Evolutionary conservation across 768 basidiomycete genomes (phyloP).

Genomic region (Ephemerocybe angulata): DNA sequence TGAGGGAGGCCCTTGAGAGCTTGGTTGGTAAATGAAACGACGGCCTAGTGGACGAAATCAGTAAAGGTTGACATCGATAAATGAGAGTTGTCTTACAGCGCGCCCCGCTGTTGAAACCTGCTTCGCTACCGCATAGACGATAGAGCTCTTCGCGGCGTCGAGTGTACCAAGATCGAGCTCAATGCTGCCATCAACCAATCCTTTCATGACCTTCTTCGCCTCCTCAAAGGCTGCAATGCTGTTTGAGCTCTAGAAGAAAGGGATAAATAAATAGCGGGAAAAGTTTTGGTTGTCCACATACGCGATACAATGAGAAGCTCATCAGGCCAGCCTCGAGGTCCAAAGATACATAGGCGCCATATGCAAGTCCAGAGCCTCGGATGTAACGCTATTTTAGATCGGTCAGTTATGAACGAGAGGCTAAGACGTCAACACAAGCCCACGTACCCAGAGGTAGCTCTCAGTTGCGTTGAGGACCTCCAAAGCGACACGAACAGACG

Average conservation of each 20-base stretch:
- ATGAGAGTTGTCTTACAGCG: slow-evolving; percentile 55
- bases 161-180: slow-evolving; percentile 74
- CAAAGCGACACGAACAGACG: slow-evolving; percentile 78
- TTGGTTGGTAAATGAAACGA: slow-evolving; percentile 84
- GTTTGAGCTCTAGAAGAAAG: slow-evolving; percentile 63
- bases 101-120: slow-evolving; percentile 81
- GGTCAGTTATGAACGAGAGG: slow-evolving; percentile 6
- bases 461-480: slow-evolving; percentile 92
- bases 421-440: neutral
- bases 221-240: slow-evolving; percentile 77
- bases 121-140: slow-evolving; percentile 80
- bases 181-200: slow-evolving; percentile 83
- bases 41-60: slow-evolving; percentile 47
- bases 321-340: slow-evolving; percentile 79
- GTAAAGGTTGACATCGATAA: slow-evolving; percentile 1
- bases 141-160: slow-evolving; percentile 88
- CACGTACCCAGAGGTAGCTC: slow-evolving; percentile 83
- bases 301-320: slow-evolving; percentile 75
- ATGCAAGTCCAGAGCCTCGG: slow-evolving; percentile 91
- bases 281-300: slow-evolving; percentile 29
- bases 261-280: neutral
- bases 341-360: slow-evolving; percentile 74
- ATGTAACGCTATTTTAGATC: slow-evolving; percentile 68
- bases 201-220: slow-evolving; percentile 71
- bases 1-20: slow-evolving; percentile 81